Base-by-base conservation (phyloP, 2,329 filamentous ascomycete genomes). In the Hymenoscyphus albidus region DNA sequence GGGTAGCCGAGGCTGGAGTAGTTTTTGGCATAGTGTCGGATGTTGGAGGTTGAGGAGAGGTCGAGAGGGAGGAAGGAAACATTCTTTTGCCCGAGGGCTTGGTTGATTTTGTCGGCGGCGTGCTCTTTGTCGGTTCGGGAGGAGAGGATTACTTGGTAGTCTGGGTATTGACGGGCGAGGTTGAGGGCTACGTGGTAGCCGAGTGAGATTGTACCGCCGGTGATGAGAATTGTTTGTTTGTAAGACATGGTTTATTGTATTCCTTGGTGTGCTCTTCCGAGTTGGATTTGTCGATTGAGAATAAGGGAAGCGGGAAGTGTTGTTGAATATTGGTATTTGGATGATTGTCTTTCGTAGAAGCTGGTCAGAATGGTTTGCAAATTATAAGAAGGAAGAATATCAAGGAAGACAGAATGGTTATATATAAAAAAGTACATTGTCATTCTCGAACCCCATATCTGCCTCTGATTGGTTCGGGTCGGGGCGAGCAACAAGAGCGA, bases 151-250 rank as follows among this genome's bases (percentile, higher is more conserved):
- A 83, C 70, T 5, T 76, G 75, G 55, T 75, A 77, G 6, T 80
- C 72, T 1, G 80, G 79, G 61, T 77, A 73, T 61, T 76, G 67
- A 27, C 73, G 73, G 27, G 80, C 80, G 42, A 83, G 77, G 2
- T 68, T 65, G 1, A 77, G 70, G 1, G 81, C 77, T 22, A 75
- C 72, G 9, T 81, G 68, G 63, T 79, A 82, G 1, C 81, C 81
- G 0, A 83, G 70, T 12, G 77, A 77, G 10, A 68, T 61, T 1
- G 80, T 82, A 5, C 81, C 81, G 16, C 81, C 81, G 0, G 80
- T 83, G 39, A 82, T 63, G n/a, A 82, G 73, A 39, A 77, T 67
- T 1, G 74, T 68, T 6, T 67, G 22, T 58, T 63, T 62, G 58
- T 66, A 72, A 2, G 66, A 60, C 69, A 70, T 71, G 14, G 44